phyloP scores from a whole-genome alignment of 177 flowering plant species.

The Vitis hybrid region DNA sequence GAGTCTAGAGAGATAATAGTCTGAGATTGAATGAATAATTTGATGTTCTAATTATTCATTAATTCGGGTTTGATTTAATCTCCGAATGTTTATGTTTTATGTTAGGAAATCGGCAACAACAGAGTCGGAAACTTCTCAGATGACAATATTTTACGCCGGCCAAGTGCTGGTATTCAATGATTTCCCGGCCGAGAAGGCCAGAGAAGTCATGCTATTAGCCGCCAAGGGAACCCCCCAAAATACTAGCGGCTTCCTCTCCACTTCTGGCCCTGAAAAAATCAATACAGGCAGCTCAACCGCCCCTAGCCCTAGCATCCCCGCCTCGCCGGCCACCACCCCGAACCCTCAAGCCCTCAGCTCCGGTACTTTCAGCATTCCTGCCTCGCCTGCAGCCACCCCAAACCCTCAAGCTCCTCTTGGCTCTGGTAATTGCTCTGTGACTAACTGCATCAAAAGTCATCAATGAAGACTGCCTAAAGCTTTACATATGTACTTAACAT shows the following conservation, averaged over 20 bases:
- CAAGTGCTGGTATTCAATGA: conserved; percentile 46
- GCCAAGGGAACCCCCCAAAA: conserved; percentile 13
- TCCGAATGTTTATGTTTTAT: background rate
- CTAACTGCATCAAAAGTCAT: background rate
- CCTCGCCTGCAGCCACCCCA: conserved; percentile 2
- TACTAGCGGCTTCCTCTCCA: background rate
- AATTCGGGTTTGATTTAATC: too few relatives aligned
- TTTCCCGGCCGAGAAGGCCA: conserved; percentile 44
- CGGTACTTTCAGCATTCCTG: background rate
- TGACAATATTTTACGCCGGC: conserved; percentile 65
- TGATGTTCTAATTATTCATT: too few relatives aligned
- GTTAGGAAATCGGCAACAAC: conserved; percentile 8
- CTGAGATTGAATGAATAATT: too few relatives aligned
- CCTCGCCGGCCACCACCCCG: background rate
- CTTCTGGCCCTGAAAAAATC: background rate
- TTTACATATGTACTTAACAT: background rate
- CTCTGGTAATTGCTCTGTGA: conserved; percentile 20
- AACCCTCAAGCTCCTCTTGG: conserved; percentile 17
- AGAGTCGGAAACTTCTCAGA: conserved; percentile 24
- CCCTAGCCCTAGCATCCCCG: background rate
- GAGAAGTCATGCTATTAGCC: conserved; percentile 43
- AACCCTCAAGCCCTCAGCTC: background rate
- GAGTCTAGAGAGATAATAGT: background rate
- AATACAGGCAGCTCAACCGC: background rate
- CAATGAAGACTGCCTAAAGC: background rate